Evolutionary conservation across 768 basidiomycete genomes (phyloP).

Genomic region (Russula brevipes): DNA sequence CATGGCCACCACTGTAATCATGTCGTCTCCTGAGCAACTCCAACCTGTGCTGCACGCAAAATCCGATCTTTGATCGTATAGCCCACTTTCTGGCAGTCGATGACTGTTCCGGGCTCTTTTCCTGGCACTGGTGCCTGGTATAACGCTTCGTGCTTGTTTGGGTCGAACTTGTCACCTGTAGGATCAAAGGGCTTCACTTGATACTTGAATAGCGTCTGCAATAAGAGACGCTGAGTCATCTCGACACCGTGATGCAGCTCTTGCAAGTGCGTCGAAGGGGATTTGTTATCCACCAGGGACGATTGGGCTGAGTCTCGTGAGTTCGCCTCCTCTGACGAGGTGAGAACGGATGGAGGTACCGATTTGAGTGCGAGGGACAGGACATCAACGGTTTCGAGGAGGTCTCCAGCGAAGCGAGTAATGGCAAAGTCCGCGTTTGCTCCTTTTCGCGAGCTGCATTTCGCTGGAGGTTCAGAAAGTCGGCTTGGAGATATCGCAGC

Average conservation of each 20-base stretch:
- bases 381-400: slow-evolving; percentile 88
- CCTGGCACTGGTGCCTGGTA: slow-evolving; percentile 91
- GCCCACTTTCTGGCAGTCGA: slow-evolving; percentile 86
- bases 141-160: slow-evolving; percentile 91
- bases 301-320: slow-evolving; percentile 20
- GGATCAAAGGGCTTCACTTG: slow-evolving; percentile 91
- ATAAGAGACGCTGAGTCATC: slow-evolving; percentile 84
- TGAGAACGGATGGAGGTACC: slow-evolving; percentile 51
- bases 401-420: slow-evolving; percentile 81
- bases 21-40: slow-evolving; percentile 72
- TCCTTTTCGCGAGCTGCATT: slow-evolving; percentile 88
- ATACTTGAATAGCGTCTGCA: slow-evolving; percentile 87
- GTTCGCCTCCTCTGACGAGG: slow-evolving; percentile 20
- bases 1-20: slow-evolving; percentile 28
- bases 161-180: slow-evolving; percentile 89
- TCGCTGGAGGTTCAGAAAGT: slow-evolving; percentile 92
- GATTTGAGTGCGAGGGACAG: slow-evolving; percentile 80
- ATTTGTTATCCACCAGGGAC: slow-evolving; percentile 39
- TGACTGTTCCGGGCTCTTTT: slow-evolving; percentile 82
- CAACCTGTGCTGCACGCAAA: slow-evolving; percentile 92
- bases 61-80: slow-evolving; percentile 94
- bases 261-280: slow-evolving; percentile 51
- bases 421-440: slow-evolving; percentile 94
- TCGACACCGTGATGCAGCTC: slow-evolving; percentile 85
- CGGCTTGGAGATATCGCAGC: slow-evolving; percentile 87